Evolutionary conservation across 2,329 filamentous ascomycete genomes (phyloP).

Genomic region (Chalaropsis ovoidea): DNA sequence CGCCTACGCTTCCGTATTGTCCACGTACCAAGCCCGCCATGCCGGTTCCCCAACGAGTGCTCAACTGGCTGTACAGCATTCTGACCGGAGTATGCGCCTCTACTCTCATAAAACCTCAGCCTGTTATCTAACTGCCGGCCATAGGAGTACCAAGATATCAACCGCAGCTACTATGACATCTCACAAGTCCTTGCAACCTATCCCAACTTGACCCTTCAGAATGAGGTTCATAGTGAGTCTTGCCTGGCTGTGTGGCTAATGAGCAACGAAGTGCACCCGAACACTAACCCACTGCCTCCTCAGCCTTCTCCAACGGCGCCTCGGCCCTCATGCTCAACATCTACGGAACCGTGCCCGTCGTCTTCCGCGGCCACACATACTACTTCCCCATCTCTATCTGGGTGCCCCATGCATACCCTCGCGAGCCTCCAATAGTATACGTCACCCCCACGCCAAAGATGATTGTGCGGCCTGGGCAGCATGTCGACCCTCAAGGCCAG

Average conservation of each 20-base stretch:
- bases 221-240: constrained; percentile 82
- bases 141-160: constrained; percentile 88
- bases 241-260: background rate
- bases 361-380: constrained; percentile 80
- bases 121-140: background rate
- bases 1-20: background rate
- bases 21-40: constrained; percentile 34
- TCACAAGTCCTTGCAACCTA: constrained; percentile 71
- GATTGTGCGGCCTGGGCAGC: constrained; percentile 81
- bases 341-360: constrained; percentile 78
- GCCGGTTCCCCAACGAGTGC: constrained; percentile 75
- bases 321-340: constrained; percentile 81
- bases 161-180: constrained; percentile 84
- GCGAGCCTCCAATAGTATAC: constrained; percentile 75
- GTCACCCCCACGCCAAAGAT: constrained; percentile 82
- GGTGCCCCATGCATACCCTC: constrained; percentile 84
- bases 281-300: constrained; percentile 28
- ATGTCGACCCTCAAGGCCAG: constrained; percentile 85
- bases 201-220: constrained; percentile 70
- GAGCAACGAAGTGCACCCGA: background rate
- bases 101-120: background rate
- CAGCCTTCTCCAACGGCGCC: constrained; percentile 79
- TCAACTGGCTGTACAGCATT: constrained; percentile 93
- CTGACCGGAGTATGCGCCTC: constrained; percentile 55
- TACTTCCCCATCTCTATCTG: constrained; percentile 86